Evolutionary conservation across 2,329 filamentous ascomycete genomes (phyloP), one percentile per base, ranked within the genome.

Genomic region (Pseudogymnoascus sp.): DNA sequence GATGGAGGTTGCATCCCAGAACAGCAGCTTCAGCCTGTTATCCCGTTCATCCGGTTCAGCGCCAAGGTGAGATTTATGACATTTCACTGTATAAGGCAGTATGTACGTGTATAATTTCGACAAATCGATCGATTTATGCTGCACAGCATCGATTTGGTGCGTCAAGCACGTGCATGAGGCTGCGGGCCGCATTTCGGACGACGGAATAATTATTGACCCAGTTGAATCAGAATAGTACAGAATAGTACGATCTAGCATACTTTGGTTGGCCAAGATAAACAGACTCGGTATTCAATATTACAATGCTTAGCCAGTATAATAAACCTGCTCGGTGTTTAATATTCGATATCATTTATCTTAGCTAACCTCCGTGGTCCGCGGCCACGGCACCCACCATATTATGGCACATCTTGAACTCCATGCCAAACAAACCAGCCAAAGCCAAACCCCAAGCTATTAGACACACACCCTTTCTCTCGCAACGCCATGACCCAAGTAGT

Each of bases 171-270:
- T 53, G 43, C 43, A 25, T 50, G n/a, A 30, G 43, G 43, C 43
- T 50, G 30, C 43, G 43, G 43, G 43, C 43, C 43, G 43, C 43
- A 50, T 50, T 50, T 50, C 43, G 43, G 43, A 50, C 43, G 43
- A 50, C 43, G 43, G 43, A 50, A 15, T n/a, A 50, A 50, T 30
- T 50, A 53, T 53, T 30, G 43, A 4, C 15, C 18, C 18, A 11
- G 12, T 14, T 41, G 41, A 28, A 8, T n/a, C n/a, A 47, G 41
- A 15, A 43, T 43, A 14, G 39, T 18, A 18, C n/a, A 47, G 41
- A 15, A 43, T 43, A 14, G 39, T 18, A 18, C 2, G 22, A 25
- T 25, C 22, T 25, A 1, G 22, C 22, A 25, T 25, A 25, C 3
- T 25, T 25, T 25, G 22, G 22, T 25, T 25, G 20, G 39, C n/a